These are phyloP conservation scores for Babesia caballi DNA, from an alignment of 169 alveolate species.

Conservation along the genomic window DNA sequence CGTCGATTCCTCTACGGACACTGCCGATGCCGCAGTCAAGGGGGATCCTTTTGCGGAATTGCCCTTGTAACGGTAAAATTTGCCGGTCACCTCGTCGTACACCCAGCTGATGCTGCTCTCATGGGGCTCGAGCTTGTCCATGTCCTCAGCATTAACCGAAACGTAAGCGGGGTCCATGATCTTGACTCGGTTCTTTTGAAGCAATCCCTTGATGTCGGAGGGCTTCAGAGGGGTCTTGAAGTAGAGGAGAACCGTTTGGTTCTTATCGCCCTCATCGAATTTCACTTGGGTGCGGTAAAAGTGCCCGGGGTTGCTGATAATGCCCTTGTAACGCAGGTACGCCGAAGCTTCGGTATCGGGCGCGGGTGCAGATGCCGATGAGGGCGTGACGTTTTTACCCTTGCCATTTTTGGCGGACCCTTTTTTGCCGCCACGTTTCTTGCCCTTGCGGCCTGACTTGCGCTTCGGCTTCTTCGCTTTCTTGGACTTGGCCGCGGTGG, in stretches of 20 bases:
- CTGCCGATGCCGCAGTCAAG: background rate
- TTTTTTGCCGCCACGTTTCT: background rate
- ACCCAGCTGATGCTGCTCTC: constrained; percentile 8
- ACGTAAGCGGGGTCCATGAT: background rate
- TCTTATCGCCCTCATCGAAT: background rate
- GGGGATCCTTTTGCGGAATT: background rate
- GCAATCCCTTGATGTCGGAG: background rate
- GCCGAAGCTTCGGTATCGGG: background rate
- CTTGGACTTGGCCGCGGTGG: background rate
- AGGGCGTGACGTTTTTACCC: background rate
- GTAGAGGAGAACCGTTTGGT: constrained; percentile 5
- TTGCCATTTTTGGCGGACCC: background rate
- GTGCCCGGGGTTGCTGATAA: constrained; percentile 9
- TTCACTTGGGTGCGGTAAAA: constrained; percentile 11
- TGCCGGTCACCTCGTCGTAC: background rate
- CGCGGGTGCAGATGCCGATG: background rate
- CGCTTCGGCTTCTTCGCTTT: background rate
- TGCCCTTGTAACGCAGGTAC: constrained; percentile 8
- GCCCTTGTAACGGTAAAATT: constrained; percentile 1
- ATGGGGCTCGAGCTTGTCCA: background rate
- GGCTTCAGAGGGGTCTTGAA: constrained; percentile 5
- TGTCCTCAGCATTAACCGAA: background rate
- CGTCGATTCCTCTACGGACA: no score
- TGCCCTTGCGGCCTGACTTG: background rate
- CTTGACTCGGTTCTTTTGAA: background rate